Conservation (phyloP, 2,329 filamentous ascomycete genomes). For the Dactylellina cionopaga region DNA sequence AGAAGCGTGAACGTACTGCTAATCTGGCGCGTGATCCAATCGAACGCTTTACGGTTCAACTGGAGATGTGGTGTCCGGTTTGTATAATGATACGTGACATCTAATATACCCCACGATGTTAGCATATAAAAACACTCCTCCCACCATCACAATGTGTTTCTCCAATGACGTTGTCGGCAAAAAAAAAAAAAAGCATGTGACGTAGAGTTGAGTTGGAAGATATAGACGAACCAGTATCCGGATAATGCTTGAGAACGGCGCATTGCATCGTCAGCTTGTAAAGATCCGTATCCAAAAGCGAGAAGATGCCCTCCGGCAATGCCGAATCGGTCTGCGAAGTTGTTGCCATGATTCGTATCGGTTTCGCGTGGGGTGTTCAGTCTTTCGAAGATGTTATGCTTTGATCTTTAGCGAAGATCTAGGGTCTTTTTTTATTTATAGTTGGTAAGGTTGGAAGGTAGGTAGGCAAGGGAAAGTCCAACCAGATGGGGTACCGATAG, state of each 20-base stretch:
- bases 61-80: slow-evolving; percentile 96
- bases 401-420: background rate
- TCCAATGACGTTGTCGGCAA: too few relatives aligned
- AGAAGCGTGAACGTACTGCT: slow-evolving; percentile 71
- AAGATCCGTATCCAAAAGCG: slow-evolving; percentile 82
- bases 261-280: slow-evolving; percentile 99
- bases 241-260: slow-evolving; percentile 91
- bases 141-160: too few relatives aligned
- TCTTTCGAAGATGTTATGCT: background rate
- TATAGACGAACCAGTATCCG: slow-evolving; percentile 64
- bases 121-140: too few relatives aligned
- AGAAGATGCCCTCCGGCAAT: slow-evolving; percentile 79
- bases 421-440: too few relatives aligned
- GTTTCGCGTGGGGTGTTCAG: background rate
- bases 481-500: too few relatives aligned
- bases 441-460: too few relatives aligned
- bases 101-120: slow-evolving; percentile 62
- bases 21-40: slow-evolving; percentile 86
- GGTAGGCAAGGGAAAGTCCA: too few relatives aligned
- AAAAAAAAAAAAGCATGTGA: too few relatives aligned
- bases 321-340: slow-evolving; percentile 65
- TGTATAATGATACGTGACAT: slow-evolving; percentile 91
- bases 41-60: slow-evolving; percentile 81
- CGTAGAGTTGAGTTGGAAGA: background rate
- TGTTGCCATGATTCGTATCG: slow-evolving; percentile 56